Evolutionary conservation across 2,329 filamentous ascomycete genomes (phyloP), one percentile per base, ranked within the genome.

Genomic region (Ceratocystis albifundus): DNA sequence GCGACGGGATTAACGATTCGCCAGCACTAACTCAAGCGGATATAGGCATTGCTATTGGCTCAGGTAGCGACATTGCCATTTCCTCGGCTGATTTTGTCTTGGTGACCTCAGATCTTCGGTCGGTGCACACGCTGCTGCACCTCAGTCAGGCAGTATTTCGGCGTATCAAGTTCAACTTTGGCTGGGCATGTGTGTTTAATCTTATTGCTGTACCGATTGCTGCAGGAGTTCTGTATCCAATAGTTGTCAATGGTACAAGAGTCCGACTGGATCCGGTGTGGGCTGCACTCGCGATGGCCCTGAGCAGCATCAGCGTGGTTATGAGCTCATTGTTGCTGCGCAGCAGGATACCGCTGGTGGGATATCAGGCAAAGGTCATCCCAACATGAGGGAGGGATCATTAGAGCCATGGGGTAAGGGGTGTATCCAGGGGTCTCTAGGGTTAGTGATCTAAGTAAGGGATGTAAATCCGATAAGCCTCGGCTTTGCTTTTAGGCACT

Each of bases 281-380:
- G 92, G 93, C 92, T 4, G 88, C 86, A 70, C 76, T 96, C 73
- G 92, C 92, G 0, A 97, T 96, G 93, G 93, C 93, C 30, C 75
- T 92, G 74, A 96, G 91, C 75, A 93, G 88, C 74, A 86, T 96
- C 70, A 94, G 89, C 72, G 92, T 97, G 59, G 88, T 96, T 63
- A 77, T 84, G 72, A 96, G 90, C 74, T 93, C 88, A 77, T 76
- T 96, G 72, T 80, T 85, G 62, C 75, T 96, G 77, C 83, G 86
- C 73, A 80, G 74, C 65, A 69, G 73, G 62, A 67, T 80, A 10
- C 77, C 77, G 7, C 71, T 75, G 25, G 45, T 81, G 8, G 79
- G 80, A 1, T 83, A 80, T 71, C 73, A 77, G 67, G 72, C 73
- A 44, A 73, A 70, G 68, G 71, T 65, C 70, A 70, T 74, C 66